Conservation (phyloP, 257 asterid genomes). For the Solanum tarijense region DNA sequence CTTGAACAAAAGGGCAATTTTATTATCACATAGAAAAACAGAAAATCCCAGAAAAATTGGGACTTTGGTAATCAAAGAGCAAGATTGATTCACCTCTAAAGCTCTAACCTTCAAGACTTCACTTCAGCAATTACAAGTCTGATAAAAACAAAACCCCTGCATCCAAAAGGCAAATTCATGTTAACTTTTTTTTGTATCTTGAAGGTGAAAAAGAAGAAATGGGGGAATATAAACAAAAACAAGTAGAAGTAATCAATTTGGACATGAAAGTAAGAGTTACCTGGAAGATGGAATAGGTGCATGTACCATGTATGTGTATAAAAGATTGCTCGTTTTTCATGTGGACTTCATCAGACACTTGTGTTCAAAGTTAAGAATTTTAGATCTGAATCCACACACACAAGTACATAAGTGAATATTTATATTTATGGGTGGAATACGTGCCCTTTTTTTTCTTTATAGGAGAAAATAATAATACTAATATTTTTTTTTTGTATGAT, state of each 20-base stretch:
- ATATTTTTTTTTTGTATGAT: neutral
- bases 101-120: neutral
- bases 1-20: neutral
- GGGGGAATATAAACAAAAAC: neutral
- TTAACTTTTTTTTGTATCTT: neutral
- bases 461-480: neutral
- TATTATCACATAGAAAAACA: neutral
- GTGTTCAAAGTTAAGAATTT: neutral
- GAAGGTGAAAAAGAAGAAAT: neutral
- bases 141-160: neutral
- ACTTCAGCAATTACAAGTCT: neutral
- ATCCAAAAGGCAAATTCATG: neutral
- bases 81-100: neutral
- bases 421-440: neutral
- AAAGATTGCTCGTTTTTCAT: neutral
- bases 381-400: slow-evolving; percentile 7
- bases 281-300: neutral
- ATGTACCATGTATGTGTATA: neutral
- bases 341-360: slow-evolving; percentile 5
- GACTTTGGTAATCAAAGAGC: neutral
- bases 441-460: neutral
- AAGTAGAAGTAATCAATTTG: neutral
- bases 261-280: neutral
- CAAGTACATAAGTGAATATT: neutral
- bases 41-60: neutral